Conservation (phyloP, 352 stramenopile genomes). For the Pythium brassicae region DNA sequence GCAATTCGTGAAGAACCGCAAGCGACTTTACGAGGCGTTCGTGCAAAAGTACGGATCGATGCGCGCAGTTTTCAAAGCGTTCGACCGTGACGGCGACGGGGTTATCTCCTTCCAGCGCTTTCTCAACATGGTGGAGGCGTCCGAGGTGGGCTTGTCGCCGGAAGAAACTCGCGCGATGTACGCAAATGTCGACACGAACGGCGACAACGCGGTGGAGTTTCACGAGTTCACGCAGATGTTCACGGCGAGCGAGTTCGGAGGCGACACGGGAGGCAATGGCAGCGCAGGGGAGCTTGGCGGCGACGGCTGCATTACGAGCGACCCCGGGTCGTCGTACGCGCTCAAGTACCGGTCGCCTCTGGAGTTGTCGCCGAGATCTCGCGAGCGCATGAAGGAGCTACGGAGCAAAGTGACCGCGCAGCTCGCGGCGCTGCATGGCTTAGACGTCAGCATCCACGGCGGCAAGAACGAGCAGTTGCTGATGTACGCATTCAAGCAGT, state of each 20-base stretch:
- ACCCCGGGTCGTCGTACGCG: constrained; percentile 49
- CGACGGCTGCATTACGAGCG: constrained; percentile 14
- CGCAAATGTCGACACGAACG: constrained; percentile 52
- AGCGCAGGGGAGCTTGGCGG: neutral
- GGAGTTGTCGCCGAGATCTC: constrained; percentile 51
- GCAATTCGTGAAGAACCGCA: constrained; percentile 31
- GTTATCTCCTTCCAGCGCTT: constrained; percentile 77
- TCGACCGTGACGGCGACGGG: constrained; percentile 59
- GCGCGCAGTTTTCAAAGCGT: constrained; percentile 68
- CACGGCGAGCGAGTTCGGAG: constrained; percentile 18
- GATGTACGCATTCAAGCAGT: constrained; percentile 75
- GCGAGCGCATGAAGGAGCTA: constrained; percentile 60
- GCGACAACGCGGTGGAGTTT: constrained; percentile 69
- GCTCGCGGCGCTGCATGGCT: constrained; percentile 46
- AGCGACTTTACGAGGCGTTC: constrained; percentile 59
- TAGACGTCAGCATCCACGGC: constrained; percentile 50
- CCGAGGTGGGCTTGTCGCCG: constrained; percentile 43
- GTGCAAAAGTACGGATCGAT: constrained; percentile 76
- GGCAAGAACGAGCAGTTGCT: constrained; percentile 65
- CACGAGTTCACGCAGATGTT: constrained; percentile 78
- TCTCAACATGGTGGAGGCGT: constrained; percentile 63
- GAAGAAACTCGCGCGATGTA: constrained; percentile 49
- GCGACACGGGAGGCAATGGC: neutral
- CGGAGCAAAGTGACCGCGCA: constrained; percentile 56
- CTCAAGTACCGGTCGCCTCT: constrained; percentile 69